Conservation (phyloP, 2,329 filamentous ascomycete species). For the Nemania sp. region DNA sequence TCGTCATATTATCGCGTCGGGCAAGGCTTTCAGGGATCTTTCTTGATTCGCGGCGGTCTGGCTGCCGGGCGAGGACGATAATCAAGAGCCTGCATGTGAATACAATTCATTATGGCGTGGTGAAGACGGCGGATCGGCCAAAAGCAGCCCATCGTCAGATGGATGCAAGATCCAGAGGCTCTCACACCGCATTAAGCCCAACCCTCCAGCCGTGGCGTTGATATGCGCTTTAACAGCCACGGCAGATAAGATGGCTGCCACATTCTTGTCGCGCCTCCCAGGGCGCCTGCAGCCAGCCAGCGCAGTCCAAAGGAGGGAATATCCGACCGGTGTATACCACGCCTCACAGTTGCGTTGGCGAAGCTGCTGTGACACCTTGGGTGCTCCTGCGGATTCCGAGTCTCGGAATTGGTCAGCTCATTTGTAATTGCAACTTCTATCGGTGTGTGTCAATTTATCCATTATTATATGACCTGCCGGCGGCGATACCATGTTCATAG, state of each 20-base stretch:
- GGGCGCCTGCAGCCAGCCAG: constrained; percentile 1
- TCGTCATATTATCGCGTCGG: too few species aligned
- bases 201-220: neutral
- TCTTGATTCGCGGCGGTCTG: too few species aligned
- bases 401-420: constrained; percentile 12
- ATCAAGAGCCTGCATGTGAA: too few species aligned
- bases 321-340: constrained; percentile 1
- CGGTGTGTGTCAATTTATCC: too few species aligned
- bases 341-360: constrained; percentile 6
- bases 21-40: too few species aligned
- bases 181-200: constrained; percentile 4
- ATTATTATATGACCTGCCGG: too few species aligned
- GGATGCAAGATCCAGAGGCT: constrained; percentile 19
- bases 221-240: neutral
- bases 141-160: neutral
- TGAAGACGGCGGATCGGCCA: neutral
- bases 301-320: neutral
- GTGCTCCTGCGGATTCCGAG: neutral
- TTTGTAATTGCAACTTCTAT: neutral
- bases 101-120: neutral
- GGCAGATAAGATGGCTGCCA: neutral
- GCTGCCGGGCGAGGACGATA: too few species aligned
- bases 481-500: too few species aligned
- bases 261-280: neutral
- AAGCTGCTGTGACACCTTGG: constrained; percentile 15